These are phyloP conservation scores for Fusarium graminum DNA, from an alignment of 2,329 filamentous ascomycete species.

Conservation along the genomic window DNA sequence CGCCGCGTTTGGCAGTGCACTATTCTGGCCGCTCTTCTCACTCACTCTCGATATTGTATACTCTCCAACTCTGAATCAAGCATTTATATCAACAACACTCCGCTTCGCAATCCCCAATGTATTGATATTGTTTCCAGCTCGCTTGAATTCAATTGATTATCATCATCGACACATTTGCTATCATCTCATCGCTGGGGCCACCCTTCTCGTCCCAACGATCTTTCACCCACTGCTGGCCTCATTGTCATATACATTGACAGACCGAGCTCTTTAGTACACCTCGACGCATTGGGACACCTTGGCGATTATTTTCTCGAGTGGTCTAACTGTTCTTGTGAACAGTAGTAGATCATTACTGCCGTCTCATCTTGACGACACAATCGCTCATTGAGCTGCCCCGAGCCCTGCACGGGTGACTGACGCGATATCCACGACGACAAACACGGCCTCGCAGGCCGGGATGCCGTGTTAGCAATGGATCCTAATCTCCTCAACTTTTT, in stretches of 20 bases:
- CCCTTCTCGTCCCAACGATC: conserved; percentile 21
- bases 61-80: conserved; percentile 32
- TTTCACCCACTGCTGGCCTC: conserved; percentile 29
- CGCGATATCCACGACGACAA: conserved; percentile 44
- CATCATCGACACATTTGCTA: conserved; percentile 11
- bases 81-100: conserved; percentile 46
- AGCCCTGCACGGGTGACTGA: conserved; percentile 38
- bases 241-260: conserved; percentile 40
- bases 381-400: conserved; percentile 42
- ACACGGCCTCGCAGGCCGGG: conserved; percentile 47
- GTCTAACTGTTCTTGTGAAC: conserved; percentile 22
- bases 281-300: conserved; percentile 34
- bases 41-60: conserved; percentile 23
- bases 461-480: conserved; percentile 52
- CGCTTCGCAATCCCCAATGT: conserved; percentile 36
- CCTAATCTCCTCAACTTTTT: conserved; percentile 51
- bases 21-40: conserved; percentile 26
- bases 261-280: conserved; percentile 34
- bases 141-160: conserved; percentile 19
- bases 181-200: conserved; percentile 26
- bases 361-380: conserved; percentile 4
- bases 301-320: conserved; percentile 32
- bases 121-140: conserved; percentile 22
- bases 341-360: conserved; percentile 8
- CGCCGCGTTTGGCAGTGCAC: conserved; percentile 36